A percentile compares a stretch with the other conserved stretches of the same genome.
Evolutionary conservation across 2,329 filamentous ascomycete species (phyloP).

Genomic region (Penicillium thymicola): DNA sequence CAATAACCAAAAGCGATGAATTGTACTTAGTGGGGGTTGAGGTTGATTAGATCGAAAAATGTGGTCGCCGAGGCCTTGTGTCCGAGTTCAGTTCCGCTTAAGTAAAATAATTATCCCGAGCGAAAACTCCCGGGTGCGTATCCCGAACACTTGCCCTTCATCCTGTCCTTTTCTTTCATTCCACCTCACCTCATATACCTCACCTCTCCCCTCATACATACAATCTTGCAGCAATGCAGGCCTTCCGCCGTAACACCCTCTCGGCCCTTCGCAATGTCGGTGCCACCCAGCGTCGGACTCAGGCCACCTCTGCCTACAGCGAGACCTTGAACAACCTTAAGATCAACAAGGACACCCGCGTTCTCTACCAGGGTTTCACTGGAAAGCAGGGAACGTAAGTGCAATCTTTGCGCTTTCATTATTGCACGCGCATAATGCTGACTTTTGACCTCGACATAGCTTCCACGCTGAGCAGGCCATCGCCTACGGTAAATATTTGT

Average conservation of each 20-base stretch:
- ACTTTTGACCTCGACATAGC: constrained; percentile 47
- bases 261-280: constrained; percentile 66
- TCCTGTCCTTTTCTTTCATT: constrained; percentile 20
- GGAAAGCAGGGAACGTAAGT: constrained; percentile 93
- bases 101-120: constrained; percentile 37
- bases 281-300: constrained; percentile 63
- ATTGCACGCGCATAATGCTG: constrained; percentile 32
- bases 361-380: constrained; percentile 96
- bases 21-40: constrained; percentile 11
- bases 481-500: constrained; percentile 74
- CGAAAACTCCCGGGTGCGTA: constrained; percentile 31
- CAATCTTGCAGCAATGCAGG: constrained; percentile 64
- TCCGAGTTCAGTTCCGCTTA: constrained; percentile 36
- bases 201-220: constrained; percentile 14
- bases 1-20: neutral
- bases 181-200: constrained; percentile 13
- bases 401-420: neutral
- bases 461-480: constrained; percentile 98
- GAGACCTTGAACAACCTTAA: constrained; percentile 79
- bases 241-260: constrained; percentile 70
- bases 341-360: constrained; percentile 90
- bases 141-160: constrained; percentile 25
- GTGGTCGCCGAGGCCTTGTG: constrained; percentile 24
- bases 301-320: constrained; percentile 65
- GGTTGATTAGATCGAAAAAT: constrained; percentile 27